phyloP scores from a whole-genome alignment of 805 yeast genomes.

The Yarrowia porcina region DNA sequence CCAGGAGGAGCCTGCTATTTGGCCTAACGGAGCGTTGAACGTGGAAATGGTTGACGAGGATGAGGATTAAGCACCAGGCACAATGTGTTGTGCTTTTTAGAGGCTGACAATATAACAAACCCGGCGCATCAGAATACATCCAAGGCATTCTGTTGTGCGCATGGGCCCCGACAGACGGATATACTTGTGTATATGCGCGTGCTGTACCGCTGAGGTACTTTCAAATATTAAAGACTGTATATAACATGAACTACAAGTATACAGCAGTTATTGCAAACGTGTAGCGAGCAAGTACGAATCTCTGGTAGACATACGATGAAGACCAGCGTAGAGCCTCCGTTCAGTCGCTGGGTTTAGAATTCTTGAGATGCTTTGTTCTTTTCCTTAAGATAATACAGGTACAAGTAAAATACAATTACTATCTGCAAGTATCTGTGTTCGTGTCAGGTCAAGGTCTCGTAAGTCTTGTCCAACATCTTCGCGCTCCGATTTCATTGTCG shows the following conservation, averaged over 20 bases:
- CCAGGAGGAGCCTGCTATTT: slow-evolving; percentile 47
- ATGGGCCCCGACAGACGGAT: neutral
- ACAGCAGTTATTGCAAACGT: neutral
- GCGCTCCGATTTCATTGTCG: no score
- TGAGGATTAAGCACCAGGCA: neutral
- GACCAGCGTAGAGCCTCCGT: no score
- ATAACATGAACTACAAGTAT: neutral
- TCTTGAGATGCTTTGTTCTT: no score
- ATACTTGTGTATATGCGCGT: neutral
- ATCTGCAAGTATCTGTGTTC: no score
- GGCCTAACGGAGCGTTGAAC: slow-evolving; percentile 65
- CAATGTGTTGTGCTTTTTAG: neutral
- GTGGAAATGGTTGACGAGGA: slow-evolving; percentile 41
- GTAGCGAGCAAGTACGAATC: no score
- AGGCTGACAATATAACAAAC: neutral
- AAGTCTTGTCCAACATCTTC: no score
- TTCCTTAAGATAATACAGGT: no score
- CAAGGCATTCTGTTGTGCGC: neutral
- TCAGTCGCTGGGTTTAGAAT: no score
- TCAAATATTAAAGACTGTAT: slow-evolving; percentile 2
- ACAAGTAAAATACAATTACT: no score
- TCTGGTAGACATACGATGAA: no score
- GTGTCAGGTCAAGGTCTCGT: no score
- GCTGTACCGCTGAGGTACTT: neutral
- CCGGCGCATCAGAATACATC: neutral